Evolutionary conservation across 2,329 filamentous ascomycete genomes (phyloP).

Genomic region (Sclerotinia nivalis): DNA sequence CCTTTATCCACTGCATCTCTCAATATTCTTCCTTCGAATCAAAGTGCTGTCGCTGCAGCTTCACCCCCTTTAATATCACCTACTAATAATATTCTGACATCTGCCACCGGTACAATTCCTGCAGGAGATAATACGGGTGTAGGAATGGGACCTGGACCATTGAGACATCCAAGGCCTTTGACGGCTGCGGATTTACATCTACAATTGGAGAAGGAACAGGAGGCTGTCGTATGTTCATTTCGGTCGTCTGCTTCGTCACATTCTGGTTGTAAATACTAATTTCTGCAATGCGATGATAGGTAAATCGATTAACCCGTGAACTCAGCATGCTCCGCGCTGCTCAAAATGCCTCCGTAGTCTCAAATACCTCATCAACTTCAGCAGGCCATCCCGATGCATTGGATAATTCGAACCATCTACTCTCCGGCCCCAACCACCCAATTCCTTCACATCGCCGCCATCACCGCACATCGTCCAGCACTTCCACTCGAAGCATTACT

Average conservation of each 20-base stretch:
- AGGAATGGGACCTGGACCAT: conserved; percentile 64
- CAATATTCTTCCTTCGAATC: conserved; percentile 53
- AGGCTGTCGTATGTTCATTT: conserved; percentile 72
- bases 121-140: conserved; percentile 48
- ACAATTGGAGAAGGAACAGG: conserved; percentile 91
- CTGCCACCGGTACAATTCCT: conserved; percentile 13
- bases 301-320: conserved; percentile 90
- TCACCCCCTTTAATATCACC: conserved; percentile 35
- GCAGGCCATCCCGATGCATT: conserved; percentile 52
- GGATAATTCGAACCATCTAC: conserved; percentile 54
- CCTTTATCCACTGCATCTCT: conserved; percentile 74
- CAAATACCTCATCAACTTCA: conserved; percentile 64
- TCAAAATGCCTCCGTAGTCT: conserved; percentile 66
- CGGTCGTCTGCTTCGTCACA: not conserved
- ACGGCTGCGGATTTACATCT: conserved; percentile 87
- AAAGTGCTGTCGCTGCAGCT: conserved; percentile 36
- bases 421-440: conserved; percentile 59
- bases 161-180: conserved; percentile 83
- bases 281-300: conserved; percentile 50
- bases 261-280: not conserved
- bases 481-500: conserved; percentile 55
- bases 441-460: conserved; percentile 57
- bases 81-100: conserved; percentile 27
- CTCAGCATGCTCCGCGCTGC: conserved; percentile 76
- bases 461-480: conserved; percentile 55